These are phyloP conservation scores for Themeda triandra DNA, from an alignment of 176 grass and related monocot genomes.

Conservation along the genomic window DNA sequence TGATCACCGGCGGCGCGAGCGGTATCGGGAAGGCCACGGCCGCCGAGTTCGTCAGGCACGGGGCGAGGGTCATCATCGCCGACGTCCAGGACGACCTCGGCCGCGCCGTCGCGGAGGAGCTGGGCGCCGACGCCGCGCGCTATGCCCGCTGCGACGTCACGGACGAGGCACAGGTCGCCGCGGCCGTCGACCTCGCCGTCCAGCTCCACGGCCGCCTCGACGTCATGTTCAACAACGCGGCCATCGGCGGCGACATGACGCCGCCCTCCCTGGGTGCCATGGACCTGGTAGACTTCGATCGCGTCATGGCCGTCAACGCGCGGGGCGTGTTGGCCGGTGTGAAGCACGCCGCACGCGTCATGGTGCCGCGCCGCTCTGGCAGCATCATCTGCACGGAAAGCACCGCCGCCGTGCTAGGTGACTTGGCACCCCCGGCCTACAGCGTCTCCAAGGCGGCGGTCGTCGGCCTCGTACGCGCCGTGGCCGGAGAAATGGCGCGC, in stretches of 20 bases:
- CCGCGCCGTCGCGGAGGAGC: slow-evolving; percentile 23
- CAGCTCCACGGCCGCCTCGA: slow-evolving; percentile 47
- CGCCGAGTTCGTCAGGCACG: slow-evolving; percentile 49
- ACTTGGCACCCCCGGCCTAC: not conserved
- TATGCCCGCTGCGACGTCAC: slow-evolving; percentile 58
- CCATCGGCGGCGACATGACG: slow-evolving; percentile 13
- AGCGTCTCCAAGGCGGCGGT: not conserved
- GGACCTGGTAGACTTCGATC: slow-evolving; percentile 48
- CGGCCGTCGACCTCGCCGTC: slow-evolving; percentile 52
- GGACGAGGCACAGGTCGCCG: slow-evolving; percentile 49
- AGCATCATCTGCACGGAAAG: slow-evolving; percentile 64
- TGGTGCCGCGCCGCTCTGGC: slow-evolving; percentile 40
- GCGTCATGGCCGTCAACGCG: slow-evolving; percentile 46
- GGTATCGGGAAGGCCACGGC: slow-evolving; percentile 59
- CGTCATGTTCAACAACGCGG: slow-evolving; percentile 68
- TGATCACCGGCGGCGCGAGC: slow-evolving; percentile 71
- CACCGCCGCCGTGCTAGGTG: not conserved
- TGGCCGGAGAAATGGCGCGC: slow-evolving; percentile 17
- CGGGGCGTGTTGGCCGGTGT: slow-evolving; percentile 43
- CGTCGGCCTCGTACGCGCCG: slow-evolving; percentile 6
- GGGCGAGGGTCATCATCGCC: slow-evolving; percentile 57
- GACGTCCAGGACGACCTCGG: slow-evolving; percentile 60
- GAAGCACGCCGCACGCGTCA: slow-evolving; percentile 71
- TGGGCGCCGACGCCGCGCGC: slow-evolving; percentile 34
- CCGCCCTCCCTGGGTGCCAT: not conserved